Base-by-base conservation (phyloP, 768 basidiomycete species). In the Calocybe gangraenosa region DNA sequence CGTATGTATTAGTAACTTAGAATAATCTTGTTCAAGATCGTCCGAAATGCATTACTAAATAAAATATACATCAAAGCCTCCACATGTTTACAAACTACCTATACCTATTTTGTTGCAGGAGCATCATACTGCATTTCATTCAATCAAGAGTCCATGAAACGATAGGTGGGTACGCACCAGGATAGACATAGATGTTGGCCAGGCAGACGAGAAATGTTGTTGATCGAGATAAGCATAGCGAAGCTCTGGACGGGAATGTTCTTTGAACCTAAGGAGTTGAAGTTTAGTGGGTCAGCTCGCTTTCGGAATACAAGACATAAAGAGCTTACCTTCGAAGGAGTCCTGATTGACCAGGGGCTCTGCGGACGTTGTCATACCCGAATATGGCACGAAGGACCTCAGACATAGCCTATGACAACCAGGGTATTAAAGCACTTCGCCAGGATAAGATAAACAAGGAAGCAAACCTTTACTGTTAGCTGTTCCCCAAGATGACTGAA, bases 311-410 rank as follows among this genome's bases (percentile, higher is more conserved):
- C 9, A 49, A 18, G 14, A 3, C 7, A 22, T 18, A 1, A 9
- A 23, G 14, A 17, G 56, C 64, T 43, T 44, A 75, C 78, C 81
- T 70, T 45, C 74, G 74, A 23, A 92, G 75, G 10, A 45, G 52
- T 0, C 89, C 89, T 4, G 84, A 87, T 37, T 74, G 69, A 1
- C 81, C 82, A 1, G 84, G 85, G 3, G 79, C 86, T 37, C 85
- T 82, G 28, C 74, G 69, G 36, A 91, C 51, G 40, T 79, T 79
- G 19, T 73, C 65, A 34, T 77, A 70, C 28, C 71, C 71, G 48
- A 81, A 81, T 18, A 91, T 65, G 3, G 76, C 81, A 15, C 79
- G 79, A n/a, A 91, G 64, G 13, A 80, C 76, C 53, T 83, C 74
- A 18, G 70, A 66, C 50, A 85, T 65, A 43, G 82, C 71, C 75